Conservation (phyloP, 202 grass and related monocot genomes). For the Miscanthus sacchariflorus region DNA sequence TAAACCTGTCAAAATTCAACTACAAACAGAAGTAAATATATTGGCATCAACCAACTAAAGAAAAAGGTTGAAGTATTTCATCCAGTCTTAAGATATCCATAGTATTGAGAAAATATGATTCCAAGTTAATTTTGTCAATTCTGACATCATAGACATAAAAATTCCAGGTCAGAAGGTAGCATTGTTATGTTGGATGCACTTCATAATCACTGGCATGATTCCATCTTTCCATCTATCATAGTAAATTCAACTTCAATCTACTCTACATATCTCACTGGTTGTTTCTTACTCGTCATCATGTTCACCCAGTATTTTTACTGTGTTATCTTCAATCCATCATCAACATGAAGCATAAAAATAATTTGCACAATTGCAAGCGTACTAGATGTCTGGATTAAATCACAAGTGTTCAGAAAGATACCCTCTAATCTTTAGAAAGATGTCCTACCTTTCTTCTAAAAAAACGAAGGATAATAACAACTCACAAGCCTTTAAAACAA, state of each 20-base stretch:
- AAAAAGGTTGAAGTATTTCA: neutral
- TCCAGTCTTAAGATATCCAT: constrained; percentile 1
- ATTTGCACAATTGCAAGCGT: neutral
- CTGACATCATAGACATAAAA: constrained; percentile 19
- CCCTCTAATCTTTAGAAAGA: neutral
- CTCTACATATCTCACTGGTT: neutral
- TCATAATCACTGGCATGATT: constrained; percentile 1
- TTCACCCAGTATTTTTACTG: constrained; percentile 9
- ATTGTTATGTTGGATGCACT: constrained; percentile 1
- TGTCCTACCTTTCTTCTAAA: neutral
- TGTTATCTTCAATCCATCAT: neutral
- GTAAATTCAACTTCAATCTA: constrained; percentile 17
- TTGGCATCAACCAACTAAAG: constrained; percentile 1
- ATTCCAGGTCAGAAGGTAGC: constrained; percentile 22
- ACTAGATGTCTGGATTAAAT: neutral
- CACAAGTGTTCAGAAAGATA: neutral
- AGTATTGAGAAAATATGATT: neutral
- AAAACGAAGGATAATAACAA: neutral
- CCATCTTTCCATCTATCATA: constrained; percentile 8
- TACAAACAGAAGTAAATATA: neutral
- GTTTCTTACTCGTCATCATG: constrained; percentile 27
- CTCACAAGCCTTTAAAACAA: constrained; percentile 16
- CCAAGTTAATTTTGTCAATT: neutral
- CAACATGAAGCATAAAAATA: neutral
- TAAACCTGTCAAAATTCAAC: constrained; percentile 6